phyloP scores from a whole-genome alignment of 495 filamentous ascomycete genomes.

The Aspergillus avenaceus region DNA sequence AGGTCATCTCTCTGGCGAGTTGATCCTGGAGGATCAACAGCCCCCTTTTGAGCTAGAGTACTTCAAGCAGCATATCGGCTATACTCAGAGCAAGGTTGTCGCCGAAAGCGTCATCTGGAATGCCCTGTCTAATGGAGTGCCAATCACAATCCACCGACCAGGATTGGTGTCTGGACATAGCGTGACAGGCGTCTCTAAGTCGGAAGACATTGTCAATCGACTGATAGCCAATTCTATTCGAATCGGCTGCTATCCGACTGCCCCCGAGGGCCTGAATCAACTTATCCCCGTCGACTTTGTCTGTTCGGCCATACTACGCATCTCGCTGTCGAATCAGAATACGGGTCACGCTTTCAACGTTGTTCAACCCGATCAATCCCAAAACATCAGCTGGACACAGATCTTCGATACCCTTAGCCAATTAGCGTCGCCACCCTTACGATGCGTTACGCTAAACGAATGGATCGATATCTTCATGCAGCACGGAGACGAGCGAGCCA shows the following conservation, averaged over 20 bases:
- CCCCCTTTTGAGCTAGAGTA: neutral
- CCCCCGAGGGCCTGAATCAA: neutral
- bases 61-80: neutral
- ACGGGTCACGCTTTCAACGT: neutral
- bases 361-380: slow-evolving; percentile 2
- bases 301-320: neutral
- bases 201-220: neutral
- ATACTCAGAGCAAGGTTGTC: slow-evolving; percentile 7
- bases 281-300: slow-evolving; percentile 1
- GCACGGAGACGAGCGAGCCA: too few relatives aligned
- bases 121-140: neutral
- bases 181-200: neutral
- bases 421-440: too few relatives aligned
- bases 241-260: slow-evolving; percentile 1
- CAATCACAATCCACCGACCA: neutral
- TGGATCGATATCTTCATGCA: too few relatives aligned
- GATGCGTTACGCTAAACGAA: too few relatives aligned
- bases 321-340: neutral
- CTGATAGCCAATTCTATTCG: neutral
- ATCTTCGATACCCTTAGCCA: too few relatives aligned
- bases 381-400: too few relatives aligned
- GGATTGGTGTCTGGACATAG: slow-evolving; percentile 5
- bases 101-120: slow-evolving; percentile 3
- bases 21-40: too few relatives aligned
- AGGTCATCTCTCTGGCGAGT: too few relatives aligned